A percentile compares a stretch with the other conserved stretches of the same genome.
Conservation (phyloP, 441 rosid genomes). For the Gossypium lobatum region DNA sequence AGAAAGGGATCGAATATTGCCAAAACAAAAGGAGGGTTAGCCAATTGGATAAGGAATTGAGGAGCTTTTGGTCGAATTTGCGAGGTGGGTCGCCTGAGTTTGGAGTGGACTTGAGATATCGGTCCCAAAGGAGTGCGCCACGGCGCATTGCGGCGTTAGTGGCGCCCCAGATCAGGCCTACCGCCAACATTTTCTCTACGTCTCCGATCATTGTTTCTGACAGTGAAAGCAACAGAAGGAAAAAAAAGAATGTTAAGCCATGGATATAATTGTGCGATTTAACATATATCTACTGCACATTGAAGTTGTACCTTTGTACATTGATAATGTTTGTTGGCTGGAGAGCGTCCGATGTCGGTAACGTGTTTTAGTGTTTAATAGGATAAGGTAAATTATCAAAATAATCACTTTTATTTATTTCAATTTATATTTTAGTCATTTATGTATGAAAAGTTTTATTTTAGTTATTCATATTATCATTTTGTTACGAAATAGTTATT, state of each 20-base stretch:
- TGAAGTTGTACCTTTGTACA: too few species aligned
- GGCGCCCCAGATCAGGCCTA: slow-evolving; percentile 84
- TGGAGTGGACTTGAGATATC: slow-evolving; percentile 23
- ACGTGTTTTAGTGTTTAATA: too few species aligned
- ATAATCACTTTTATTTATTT: too few species aligned
- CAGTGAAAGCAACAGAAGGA: neutral
- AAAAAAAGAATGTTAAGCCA: neutral
- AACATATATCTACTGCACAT: too few species aligned
- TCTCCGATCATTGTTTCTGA: slow-evolving; percentile 41
- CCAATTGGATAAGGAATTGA: slow-evolving; percentile 37
- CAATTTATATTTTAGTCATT: too few species aligned
- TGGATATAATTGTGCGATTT: neutral
- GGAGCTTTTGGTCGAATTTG: slow-evolving; percentile 32
- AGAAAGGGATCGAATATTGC: slow-evolving; percentile 84
- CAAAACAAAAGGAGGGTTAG: slow-evolving; percentile 64
- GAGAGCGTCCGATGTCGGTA: too few species aligned
- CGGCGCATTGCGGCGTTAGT: slow-evolving; percentile 88
- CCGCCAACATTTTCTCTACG: slow-evolving; percentile 73
- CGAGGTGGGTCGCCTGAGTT: slow-evolving; percentile 19
- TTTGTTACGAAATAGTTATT: too few species aligned
- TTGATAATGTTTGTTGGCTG: too few species aligned
- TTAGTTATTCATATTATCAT: accelerated
- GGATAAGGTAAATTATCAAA: too few species aligned
- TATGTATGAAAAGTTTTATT: too few species aligned
- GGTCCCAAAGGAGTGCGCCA: slow-evolving; percentile 80